phyloP scores from a whole-genome alignment of 2,329 filamentous ascomycete genomes.

The Nannizziopsis arthrosporioides region DNA sequence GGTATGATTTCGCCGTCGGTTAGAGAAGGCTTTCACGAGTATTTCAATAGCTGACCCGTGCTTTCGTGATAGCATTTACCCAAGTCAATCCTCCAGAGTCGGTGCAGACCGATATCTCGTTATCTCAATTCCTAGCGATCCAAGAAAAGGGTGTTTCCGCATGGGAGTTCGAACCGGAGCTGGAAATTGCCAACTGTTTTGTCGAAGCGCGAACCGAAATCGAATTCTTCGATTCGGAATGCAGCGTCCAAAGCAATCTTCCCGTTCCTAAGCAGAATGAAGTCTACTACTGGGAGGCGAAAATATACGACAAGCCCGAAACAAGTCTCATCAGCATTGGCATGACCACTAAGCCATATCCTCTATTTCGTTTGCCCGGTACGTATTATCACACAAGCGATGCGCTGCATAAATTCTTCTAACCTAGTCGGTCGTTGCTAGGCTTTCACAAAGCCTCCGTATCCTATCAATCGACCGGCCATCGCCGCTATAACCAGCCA shows the following conservation, averaged over 20 bases:
- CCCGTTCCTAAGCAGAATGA: slow-evolving; percentile 98
- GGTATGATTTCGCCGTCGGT: slow-evolving; percentile 45
- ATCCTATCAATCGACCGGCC: slow-evolving; percentile 79
- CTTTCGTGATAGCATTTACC: slow-evolving; percentile 59
- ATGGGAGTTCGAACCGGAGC: slow-evolving; percentile 98
- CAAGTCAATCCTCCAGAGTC: slow-evolving; percentile 92
- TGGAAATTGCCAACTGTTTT: slow-evolving; percentile 98
- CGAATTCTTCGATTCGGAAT: slow-evolving; percentile 97
- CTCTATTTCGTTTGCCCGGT: slow-evolving; percentile 88
- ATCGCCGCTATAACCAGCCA: slow-evolving; percentile 83
- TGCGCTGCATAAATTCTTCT: not conserved
- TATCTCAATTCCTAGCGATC: slow-evolving; percentile 95
- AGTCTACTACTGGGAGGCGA: slow-evolving; percentile 98
- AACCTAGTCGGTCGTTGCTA: slow-evolving; percentile 27
- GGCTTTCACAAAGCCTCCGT: slow-evolving; percentile 88
- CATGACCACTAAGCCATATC: slow-evolving; percentile 94
- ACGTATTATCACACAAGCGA: slow-evolving; percentile 26
- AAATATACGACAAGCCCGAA: slow-evolving; percentile 96
- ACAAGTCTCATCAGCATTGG: slow-evolving; percentile 77
- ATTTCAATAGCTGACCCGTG: slow-evolving; percentile 14
- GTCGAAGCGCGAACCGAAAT: slow-evolving; percentile 94
- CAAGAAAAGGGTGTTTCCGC: slow-evolving; percentile 99
- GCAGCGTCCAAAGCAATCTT: slow-evolving; percentile 91
- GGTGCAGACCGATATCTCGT: slow-evolving; percentile 86
- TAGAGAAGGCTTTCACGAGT: not conserved